Evolutionary conservation across 371 early-diverging fungal species (phyloP).

Genomic region (Globomyces sp.): DNA sequence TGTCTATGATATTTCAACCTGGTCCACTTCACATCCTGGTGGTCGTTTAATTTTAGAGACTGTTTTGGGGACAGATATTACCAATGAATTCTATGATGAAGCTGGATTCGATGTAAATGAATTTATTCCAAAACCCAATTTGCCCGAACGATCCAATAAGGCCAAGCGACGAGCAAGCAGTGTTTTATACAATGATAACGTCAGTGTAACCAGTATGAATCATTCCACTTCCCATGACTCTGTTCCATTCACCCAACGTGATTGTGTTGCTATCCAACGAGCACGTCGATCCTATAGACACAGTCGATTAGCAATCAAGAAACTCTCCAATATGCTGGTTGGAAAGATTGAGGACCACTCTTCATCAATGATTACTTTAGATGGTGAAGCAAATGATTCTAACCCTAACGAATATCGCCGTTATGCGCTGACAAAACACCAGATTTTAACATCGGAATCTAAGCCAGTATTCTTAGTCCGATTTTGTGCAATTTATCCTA

Average conservation of each 20-base stretch:
- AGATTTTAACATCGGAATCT: constrained; percentile 24
- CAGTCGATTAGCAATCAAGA: constrained; percentile 17
- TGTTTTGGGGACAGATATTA: constrained; percentile 36
- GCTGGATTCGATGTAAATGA: constrained; percentile 16
- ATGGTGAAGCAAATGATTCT: not conserved
- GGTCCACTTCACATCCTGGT: constrained; percentile 30
- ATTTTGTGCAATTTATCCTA: constrained; percentile 37
- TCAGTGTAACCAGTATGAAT: constrained; percentile 5
- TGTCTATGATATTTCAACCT: constrained; percentile 27
- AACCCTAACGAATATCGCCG: constrained; percentile 32
- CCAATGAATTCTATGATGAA: constrained; percentile 26
- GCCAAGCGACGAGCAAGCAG: not conserved
- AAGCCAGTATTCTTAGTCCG: constrained; percentile 20
- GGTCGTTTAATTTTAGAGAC: constrained; percentile 25
- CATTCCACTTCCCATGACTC: not conserved
- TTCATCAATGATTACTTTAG: not conserved
- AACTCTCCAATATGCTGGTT: constrained; percentile 20
- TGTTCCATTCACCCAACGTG: constrained; percentile 17
- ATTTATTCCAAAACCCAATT: constrained; percentile 8
- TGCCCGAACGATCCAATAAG: not conserved
- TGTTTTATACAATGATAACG: not conserved
- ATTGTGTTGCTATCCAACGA: constrained; percentile 15
- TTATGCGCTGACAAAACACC: constrained; percentile 30
- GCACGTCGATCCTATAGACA: constrained; percentile 24
- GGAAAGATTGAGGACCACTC: constrained; percentile 19